These are phyloP conservation scores for Intubia oerlemansii DNA, from an alignment of 2,329 filamentous ascomycete genomes.

Conservation along the genomic window DNA sequence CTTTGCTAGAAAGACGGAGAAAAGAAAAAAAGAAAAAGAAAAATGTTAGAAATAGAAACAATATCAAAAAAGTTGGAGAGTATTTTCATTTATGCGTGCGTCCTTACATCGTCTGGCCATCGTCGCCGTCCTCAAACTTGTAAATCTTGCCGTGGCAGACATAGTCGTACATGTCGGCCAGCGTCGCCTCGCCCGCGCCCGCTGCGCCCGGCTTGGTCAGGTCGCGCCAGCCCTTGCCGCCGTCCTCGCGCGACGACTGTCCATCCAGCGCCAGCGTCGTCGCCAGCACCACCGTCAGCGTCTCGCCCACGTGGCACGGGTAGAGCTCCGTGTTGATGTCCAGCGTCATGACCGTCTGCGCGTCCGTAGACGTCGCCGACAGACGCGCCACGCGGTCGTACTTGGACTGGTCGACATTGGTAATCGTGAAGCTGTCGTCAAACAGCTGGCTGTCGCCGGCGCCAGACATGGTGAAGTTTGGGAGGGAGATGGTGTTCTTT, in stretches of 20 bases:
- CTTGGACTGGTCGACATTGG: slow-evolving; percentile 58
- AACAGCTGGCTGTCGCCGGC: slow-evolving; percentile 76
- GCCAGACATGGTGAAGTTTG: slow-evolving; percentile 24
- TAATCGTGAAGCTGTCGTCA: slow-evolving; percentile 78
- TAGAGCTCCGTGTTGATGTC: slow-evolving; percentile 93
- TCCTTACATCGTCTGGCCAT: slow-evolving; percentile 73
- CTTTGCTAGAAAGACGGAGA: too few species aligned
- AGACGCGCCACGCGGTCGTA: slow-evolving; percentile 92
- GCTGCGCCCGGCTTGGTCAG: slow-evolving; percentile 22
- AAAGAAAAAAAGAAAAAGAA: too few species aligned
- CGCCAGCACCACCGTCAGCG: slow-evolving; percentile 60
- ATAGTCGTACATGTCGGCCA: slow-evolving; percentile 70
- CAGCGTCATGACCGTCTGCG: slow-evolving; percentile 55
- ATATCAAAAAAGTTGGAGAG: too few species aligned
- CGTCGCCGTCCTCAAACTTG: slow-evolving; percentile 60
- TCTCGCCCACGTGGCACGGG: slow-evolving; percentile 52
- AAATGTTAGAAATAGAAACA: slow-evolving; percentile 2
- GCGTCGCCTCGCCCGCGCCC: slow-evolving; percentile 25
- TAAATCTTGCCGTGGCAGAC: slow-evolving; percentile 81
- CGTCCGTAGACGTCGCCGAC: slow-evolving; percentile 49
- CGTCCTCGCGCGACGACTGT: slow-evolving; percentile 39
- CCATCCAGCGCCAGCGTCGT: slow-evolving; percentile 77
- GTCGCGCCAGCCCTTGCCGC: slow-evolving; percentile 72
- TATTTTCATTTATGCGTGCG: too few species aligned
- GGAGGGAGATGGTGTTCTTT: too few species aligned